Evolutionary conservation across 2,329 filamentous ascomycete species (phyloP), one percentile per base, ranked within the genome.

Genomic region (Tricladium varicosporioides): DNA sequence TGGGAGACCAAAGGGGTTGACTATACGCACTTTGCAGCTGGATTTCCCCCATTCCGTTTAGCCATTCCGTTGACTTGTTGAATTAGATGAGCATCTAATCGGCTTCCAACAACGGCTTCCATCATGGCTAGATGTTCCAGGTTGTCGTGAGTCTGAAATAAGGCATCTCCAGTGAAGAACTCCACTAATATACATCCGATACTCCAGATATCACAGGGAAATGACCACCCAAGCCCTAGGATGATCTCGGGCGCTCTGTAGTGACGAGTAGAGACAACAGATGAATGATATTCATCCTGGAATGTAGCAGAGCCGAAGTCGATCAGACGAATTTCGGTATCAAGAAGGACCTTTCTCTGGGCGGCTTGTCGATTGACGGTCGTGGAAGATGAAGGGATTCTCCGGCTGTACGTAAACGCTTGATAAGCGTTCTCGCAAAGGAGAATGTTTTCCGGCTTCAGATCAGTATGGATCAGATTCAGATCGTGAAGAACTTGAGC

Each of bases 381-480:
- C 14, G 76, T 77, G 0, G 84, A 87, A 0, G 86, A 87, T 0
- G 86, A 88, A 2, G 86, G 86, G 56, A 88, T 88, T 66, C 83
- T 82, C 61, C 85, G 78, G 69, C 86, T 87, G 67, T 88, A 89
- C 1, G 85, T 88, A 65, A 88, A 88, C 1, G 84, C 87, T 68
- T 88, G 85, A 62, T 87, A 88, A 2, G 78, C 74, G 64, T 80
- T 84, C 60, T 87, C 79, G 61, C 83, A 85, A 10, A 89, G 77
- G 27, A 89, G 76, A 60, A 89, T 88, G 64, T 88, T 88, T 67
- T 88, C 85, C 0, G 85, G 85, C 69, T 88, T 88, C 48, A 88
- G 72, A 69, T 88, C 85, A 9, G 94, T 99, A 72, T 99, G 94
- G 60, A 99, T 97, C 63, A 99, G 83, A 72, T 97, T 96, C 15